Conservation (phyloP, 2,329 filamentous ascomycete genomes). For the Cordyceps pruinosa region DNA sequence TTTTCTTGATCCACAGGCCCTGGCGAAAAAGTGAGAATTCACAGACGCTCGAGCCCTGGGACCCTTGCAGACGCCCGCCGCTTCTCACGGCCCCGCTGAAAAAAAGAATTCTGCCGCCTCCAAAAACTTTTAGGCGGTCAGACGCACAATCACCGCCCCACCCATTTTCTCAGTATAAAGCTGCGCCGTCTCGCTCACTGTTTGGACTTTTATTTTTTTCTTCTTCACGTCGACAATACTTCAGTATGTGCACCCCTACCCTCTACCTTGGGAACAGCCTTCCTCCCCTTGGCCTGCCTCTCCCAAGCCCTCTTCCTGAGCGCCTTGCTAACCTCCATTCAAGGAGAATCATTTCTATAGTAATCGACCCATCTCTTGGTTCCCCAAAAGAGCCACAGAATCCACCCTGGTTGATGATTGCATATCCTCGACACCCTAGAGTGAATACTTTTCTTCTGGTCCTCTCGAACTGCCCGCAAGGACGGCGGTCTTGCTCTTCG, state of each 20-base stretch:
- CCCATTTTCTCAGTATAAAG: slow-evolving; percentile 34
- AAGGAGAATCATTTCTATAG: slow-evolving; percentile 96
- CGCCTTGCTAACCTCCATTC: slow-evolving; percentile 20
- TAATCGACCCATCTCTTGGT: slow-evolving; percentile 84
- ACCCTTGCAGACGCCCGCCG: background rate
- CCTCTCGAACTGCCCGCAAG: slow-evolving; percentile 56
- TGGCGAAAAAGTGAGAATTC: background rate
- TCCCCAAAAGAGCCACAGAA: slow-evolving; percentile 89
- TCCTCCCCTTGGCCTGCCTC: slow-evolving; percentile 6
- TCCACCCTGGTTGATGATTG: slow-evolving; percentile 91
- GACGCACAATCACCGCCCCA: slow-evolving; percentile 16
- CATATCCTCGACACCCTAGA: slow-evolving; percentile 82
- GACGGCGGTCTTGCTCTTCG: slow-evolving; percentile 42
- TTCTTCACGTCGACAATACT: slow-evolving; percentile 58
- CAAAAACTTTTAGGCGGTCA: slow-evolving; percentile 28
- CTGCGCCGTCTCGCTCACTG: slow-evolving; percentile 17
- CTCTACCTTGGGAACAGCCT: slow-evolving; percentile 4
- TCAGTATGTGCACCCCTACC: slow-evolving; percentile 40
- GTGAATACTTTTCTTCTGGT: slow-evolving; percentile 60
- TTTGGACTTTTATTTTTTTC: slow-evolving; percentile 39
- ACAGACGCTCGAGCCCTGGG: background rate
- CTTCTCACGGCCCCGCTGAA: background rate
- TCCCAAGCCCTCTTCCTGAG: background rate
- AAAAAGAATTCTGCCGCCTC: slow-evolving; percentile 16
- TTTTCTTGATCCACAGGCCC: background rate